A percentile compares a stretch with the other conserved stretches of the same genome.
These are phyloP conservation scores for Colletotrichum tamarilloi DNA, from an alignment of 2,329 filamentous ascomycete species.

Conservation along the genomic window DNA sequence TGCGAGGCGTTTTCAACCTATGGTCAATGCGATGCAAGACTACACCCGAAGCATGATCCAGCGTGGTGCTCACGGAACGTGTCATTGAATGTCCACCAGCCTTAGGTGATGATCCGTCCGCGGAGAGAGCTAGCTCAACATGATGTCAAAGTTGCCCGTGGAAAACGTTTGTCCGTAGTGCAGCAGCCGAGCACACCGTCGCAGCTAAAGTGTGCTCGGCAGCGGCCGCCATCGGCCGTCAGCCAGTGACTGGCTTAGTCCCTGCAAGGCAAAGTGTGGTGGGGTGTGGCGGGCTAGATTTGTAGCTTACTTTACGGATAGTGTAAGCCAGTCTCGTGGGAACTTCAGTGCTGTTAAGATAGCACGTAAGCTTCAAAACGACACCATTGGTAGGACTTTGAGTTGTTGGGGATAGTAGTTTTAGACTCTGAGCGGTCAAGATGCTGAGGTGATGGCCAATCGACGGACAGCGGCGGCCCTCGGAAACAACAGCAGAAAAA, in stretches of 20 bases:
- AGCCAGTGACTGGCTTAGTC: constrained; percentile 10
- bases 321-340: constrained; percentile 18
- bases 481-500: background rate
- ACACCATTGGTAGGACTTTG: constrained; percentile 1
- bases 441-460: background rate
- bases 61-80: background rate
- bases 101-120: background rate
- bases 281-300: background rate
- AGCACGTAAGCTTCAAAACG: background rate
- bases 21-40: background rate
- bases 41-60: background rate
- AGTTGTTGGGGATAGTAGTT: background rate
- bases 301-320: background rate
- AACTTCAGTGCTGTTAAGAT: constrained; percentile 3
- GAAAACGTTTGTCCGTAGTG: background rate
- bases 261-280: constrained; percentile 2
- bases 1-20: background rate
- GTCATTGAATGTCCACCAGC: background rate
- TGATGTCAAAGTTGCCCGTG: background rate
- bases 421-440: constrained; percentile 7
- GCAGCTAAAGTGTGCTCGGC: background rate
- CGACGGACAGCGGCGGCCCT: background rate
- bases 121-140: background rate
- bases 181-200: constrained; percentile 3
- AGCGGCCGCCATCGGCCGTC: constrained; percentile 12